These are phyloP conservation scores for Sanghuangporus weigelae DNA, from an alignment of 1,284 basidiomycete genomes.

Conservation along the genomic window DNA sequence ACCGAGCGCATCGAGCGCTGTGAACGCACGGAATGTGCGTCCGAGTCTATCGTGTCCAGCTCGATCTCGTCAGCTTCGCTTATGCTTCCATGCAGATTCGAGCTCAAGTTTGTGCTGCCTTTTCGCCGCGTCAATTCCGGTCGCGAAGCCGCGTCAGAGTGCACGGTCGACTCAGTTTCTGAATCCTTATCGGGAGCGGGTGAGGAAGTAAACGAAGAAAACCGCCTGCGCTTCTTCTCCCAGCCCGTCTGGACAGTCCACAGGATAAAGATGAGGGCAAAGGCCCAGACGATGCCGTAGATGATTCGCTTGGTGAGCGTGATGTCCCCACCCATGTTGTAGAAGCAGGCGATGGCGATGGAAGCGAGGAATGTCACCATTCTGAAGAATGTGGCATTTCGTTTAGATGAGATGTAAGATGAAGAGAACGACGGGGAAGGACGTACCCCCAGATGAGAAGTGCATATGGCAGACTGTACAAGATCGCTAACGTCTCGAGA, in stretches of 20 bases:
- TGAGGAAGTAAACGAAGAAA: background rate
- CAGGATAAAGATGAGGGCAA: constrained; percentile 7
- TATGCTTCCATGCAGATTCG: background rate
- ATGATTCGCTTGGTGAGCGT: constrained; percentile 1
- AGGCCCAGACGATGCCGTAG: constrained; percentile 11
- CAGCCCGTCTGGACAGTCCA: constrained; percentile 14
- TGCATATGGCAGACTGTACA: constrained; percentile 34
- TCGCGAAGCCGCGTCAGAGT: background rate
- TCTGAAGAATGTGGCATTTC: background rate
- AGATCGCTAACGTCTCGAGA: constrained; percentile 32
- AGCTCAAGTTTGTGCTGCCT: background rate
- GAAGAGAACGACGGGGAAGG: background rate
- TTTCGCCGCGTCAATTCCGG: background rate
- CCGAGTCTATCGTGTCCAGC: background rate
- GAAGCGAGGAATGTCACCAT: constrained; percentile 14
- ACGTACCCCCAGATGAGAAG: constrained; percentile 38
- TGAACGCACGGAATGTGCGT: background rate
- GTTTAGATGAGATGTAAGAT: background rate
- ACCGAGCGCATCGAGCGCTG: background rate
- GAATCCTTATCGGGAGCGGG: background rate
- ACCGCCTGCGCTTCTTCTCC: constrained; percentile 1
- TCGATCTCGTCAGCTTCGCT: too few relatives aligned
- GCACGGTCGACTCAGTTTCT: too few relatives aligned
- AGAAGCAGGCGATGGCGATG: constrained; percentile 12
- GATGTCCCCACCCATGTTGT: background rate